Percentiles rank a stretch among this genome's conserved stretches.
Evolutionary conservation across 768 basidiomycete species (phyloP).

Genomic region (Boletus edulis): DNA sequence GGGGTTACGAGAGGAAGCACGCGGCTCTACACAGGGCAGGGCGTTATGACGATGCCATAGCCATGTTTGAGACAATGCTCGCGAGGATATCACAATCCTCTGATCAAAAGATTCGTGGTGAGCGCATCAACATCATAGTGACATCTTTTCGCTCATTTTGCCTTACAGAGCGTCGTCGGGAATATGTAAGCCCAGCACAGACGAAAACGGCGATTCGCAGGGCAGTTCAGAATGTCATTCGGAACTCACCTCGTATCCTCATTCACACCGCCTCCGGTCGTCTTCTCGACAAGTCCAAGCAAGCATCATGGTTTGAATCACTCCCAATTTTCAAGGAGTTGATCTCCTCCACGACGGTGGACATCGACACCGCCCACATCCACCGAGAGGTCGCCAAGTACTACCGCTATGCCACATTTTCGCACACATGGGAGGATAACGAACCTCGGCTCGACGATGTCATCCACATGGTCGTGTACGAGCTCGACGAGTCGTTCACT

Average conservation of each 20-base stretch:
- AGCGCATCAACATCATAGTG: not conserved
- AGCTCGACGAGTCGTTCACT: not conserved
- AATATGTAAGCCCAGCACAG: not conserved
- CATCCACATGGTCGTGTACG: not conserved
- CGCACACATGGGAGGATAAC: not conserved
- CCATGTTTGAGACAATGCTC: conserved; percentile 1
- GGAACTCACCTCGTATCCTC: conserved; percentile 3
- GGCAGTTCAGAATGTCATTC: not conserved
- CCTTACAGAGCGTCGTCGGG: not conserved
- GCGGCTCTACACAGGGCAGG: not conserved
- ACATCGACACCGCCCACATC: conserved; percentile 1
- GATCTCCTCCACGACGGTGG: conserved; percentile 7
- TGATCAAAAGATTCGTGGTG: not conserved
- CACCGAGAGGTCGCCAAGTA: not conserved
- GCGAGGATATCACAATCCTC: conserved; percentile 1
- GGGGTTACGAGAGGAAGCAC: not conserved
- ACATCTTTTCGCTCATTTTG: not conserved
- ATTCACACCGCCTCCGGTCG: conserved; percentile 4
- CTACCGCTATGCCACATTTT: conserved; percentile 1
- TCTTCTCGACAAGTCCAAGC: conserved; percentile 2
- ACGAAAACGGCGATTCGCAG: not conserved
- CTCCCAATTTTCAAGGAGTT: not conserved
- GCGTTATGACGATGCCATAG: not conserved
- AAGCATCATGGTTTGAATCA: conserved; percentile 5
- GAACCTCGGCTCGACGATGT: not conserved